Percentiles rank a stretch among this genome's conserved stretches.
phyloP scores from a whole-genome alignment of 108 stramenopile genomes.

The Mediolabrus comicus region DNA sequence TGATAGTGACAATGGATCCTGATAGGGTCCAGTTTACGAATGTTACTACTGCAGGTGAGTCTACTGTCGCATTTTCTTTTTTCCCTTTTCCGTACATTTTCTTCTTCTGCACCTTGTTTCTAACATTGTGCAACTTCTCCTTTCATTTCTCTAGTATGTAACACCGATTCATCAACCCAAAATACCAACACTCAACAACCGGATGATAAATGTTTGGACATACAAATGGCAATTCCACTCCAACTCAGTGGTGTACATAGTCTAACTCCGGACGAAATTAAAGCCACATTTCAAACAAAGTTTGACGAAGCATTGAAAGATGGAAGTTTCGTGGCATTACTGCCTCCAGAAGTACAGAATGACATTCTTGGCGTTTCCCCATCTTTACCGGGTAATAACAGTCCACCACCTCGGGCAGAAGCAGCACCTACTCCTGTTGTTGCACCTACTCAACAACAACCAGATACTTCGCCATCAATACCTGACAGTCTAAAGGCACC shows the following conservation, averaged over 20 bases:
- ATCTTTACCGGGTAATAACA: no score
- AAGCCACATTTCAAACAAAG: background rate
- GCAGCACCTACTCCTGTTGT: background rate
- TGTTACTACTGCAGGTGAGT: background rate
- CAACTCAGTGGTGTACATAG: background rate
- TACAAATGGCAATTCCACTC: background rate
- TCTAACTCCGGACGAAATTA: background rate
- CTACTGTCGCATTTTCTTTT: background rate
- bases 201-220: background rate
- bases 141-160: background rate
- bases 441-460: background rate
- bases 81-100: background rate
- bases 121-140: background rate
- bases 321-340: background rate
- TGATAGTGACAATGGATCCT: background rate
- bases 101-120: no score
- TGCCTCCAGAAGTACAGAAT: background rate
- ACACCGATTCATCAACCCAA: background rate
- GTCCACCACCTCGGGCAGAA: no score
- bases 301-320: constrained; percentile 4
- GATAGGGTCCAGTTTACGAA: background rate
- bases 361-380: background rate
- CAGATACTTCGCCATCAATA: background rate
- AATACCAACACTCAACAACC: no score
- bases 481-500: background rate